These are phyloP conservation scores for Phytophthora hybrid DNA, from an alignment of 352 stramenopile genomes.

Conservation along the genomic window DNA sequence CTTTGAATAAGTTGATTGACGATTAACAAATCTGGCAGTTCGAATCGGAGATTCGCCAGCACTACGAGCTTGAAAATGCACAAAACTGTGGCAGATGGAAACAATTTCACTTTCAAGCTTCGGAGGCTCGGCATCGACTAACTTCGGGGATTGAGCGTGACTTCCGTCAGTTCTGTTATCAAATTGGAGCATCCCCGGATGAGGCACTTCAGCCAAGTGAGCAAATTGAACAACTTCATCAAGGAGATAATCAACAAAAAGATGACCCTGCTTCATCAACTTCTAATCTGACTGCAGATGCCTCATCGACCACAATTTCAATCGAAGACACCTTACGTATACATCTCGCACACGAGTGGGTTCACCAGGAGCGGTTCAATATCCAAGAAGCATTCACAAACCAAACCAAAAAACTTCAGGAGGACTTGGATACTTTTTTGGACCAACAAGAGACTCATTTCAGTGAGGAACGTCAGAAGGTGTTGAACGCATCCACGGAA, in stretches of 20 bases:
- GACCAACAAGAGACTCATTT: constrained; percentile 55
- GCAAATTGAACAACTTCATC: neutral
- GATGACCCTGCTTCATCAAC: neutral
- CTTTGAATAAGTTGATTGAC: constrained; percentile 1
- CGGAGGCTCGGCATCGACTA: constrained; percentile 33
- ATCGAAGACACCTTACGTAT: constrained; percentile 35
- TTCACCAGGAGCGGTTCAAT: constrained; percentile 73
- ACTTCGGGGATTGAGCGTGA: constrained; percentile 41
- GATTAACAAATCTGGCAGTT: constrained; percentile 35
- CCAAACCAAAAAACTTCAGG: constrained; percentile 61
- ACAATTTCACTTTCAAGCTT: constrained; percentile 47
- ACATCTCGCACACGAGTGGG: constrained; percentile 54
- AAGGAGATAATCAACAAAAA: constrained; percentile 21
- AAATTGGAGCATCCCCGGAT: constrained; percentile 9
- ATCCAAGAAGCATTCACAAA: constrained; percentile 76
- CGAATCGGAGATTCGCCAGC: constrained; percentile 64
- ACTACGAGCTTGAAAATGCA: constrained; percentile 62
- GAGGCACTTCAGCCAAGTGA: neutral
- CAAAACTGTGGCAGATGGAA: constrained; percentile 65
- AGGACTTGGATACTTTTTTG: constrained; percentile 54
- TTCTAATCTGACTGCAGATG: neutral
- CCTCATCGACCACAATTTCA: neutral
- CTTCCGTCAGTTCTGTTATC: constrained; percentile 38
- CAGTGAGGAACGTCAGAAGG: constrained; percentile 41
- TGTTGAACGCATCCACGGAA: constrained; percentile 29